Evolutionary conservation across 1,139 yeast genomes (phyloP).

Genomic region (Debaryomyces fabryi): DNA sequence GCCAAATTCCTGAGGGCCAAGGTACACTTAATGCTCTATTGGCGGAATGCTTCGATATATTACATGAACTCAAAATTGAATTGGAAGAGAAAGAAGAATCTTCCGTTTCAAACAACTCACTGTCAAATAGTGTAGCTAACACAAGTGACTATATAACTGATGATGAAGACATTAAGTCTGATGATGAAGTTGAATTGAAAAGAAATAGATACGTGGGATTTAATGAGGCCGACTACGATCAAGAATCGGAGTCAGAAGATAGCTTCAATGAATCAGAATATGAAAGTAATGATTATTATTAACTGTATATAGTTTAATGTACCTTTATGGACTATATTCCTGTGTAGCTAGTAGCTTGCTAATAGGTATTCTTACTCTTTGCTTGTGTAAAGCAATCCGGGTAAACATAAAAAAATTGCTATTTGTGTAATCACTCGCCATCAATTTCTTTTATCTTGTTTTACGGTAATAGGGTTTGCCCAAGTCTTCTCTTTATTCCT

Average conservation of each 20-base stretch:
- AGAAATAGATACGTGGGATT: constrained; percentile 48
- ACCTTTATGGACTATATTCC: not conserved
- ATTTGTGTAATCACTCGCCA: constrained; percentile 7
- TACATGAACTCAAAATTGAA: constrained; percentile 87
- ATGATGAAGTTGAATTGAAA: constrained; percentile 49
- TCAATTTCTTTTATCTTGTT: constrained; percentile 4
- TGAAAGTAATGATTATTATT: constrained; percentile 52
- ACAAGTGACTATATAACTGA: constrained; percentile 22
- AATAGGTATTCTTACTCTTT: not conserved
- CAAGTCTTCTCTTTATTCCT: not conserved
- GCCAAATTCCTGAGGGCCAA: constrained; percentile 94
- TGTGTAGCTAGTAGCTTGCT: not conserved
- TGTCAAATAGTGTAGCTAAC: constrained; percentile 17
- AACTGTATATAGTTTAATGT: constrained; percentile 12
- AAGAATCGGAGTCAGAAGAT: constrained; percentile 37
- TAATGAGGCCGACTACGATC: constrained; percentile 52
- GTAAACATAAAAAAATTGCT: constrained; percentile 2
- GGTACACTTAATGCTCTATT: constrained; percentile 87
- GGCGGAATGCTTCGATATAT: constrained; percentile 92
- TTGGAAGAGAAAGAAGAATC: constrained; percentile 67
- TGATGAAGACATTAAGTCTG: constrained; percentile 33
- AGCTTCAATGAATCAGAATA: constrained; percentile 35
- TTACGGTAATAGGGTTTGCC: not conserved
- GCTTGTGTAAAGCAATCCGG: constrained; percentile 1
- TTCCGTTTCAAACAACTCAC: constrained; percentile 20